Evolutionary conservation across 176 grass and related monocot species (phyloP).

Genomic region (Rhynchospora breviuscula): DNA sequence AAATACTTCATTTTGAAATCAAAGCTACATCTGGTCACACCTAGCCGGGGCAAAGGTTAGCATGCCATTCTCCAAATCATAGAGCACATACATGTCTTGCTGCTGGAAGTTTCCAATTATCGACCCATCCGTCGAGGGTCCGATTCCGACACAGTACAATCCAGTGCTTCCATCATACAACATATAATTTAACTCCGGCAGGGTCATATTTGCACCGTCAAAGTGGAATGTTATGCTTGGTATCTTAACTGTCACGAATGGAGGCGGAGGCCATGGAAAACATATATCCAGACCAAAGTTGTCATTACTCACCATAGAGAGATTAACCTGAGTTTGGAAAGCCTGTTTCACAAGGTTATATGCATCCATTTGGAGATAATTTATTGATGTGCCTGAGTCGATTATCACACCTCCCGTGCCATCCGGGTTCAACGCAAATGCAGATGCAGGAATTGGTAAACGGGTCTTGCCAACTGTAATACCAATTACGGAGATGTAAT

Average conservation of each 20-base stretch:
- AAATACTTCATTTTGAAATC: neutral
- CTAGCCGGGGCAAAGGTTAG: slow-evolving; percentile 41
- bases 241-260: slow-evolving; percentile 5
- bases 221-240: slow-evolving; percentile 54
- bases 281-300: slow-evolving; percentile 38
- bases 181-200: slow-evolving; percentile 39
- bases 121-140: slow-evolving; percentile 31
- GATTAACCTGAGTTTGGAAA: slow-evolving; percentile 22
- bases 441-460: slow-evolving; percentile 11
- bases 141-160: slow-evolving; percentile 32
- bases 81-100: slow-evolving; percentile 57
- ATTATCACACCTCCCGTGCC: slow-evolving; percentile 47
- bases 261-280: slow-evolving; percentile 29
- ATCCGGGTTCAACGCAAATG: slow-evolving; percentile 29
- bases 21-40: slow-evolving; percentile 27
- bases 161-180: slow-evolving; percentile 13
- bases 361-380: slow-evolving; percentile 28
- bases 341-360: slow-evolving; percentile 11
- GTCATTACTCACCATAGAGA: slow-evolving; percentile 27
- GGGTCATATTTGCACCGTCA: slow-evolving; percentile 45
- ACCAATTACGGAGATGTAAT: slow-evolving; percentile 19
- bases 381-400: slow-evolving; percentile 34
- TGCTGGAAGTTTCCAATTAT: slow-evolving; percentile 63
- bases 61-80: slow-evolving; percentile 30
- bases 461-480: slow-evolving; percentile 31